Evolutionary conservation across 352 stramenopile species (phyloP), one percentile per base, ranked within the genome.

Genomic region (Phytophthora cajani): DNA sequence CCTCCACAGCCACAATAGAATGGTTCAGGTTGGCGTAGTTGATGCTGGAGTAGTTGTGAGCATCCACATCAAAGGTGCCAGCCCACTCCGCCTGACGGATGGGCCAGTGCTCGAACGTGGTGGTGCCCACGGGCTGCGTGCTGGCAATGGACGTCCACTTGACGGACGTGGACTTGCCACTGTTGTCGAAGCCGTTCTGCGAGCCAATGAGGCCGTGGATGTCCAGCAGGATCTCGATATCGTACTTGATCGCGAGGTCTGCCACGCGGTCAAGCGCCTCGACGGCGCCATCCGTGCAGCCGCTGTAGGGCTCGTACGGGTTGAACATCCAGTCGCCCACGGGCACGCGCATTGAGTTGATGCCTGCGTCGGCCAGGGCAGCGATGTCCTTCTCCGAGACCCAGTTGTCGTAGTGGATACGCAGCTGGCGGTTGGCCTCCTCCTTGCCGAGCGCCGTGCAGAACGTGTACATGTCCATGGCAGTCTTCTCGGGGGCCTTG

Each of bases 101-200:
- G 0, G 92, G 91, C 92, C 92, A 98, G 79, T 98, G 94, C 79
- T 98, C 84, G 75, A 98, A 98, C 27, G 93, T 98, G n/a, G 88
- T 93, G 17, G 93, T 85, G 46, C 85, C 85, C 36, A 93, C 83
- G 12, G 89, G 92, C 54, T 91, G 83, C 50, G 87, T 94, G 60
- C 82, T 91, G 12, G 87, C 87, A 67, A 92, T 81, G 5, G 87
- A 94, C 55, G 87, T 93, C 95, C 95, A 99, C 74, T 97, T 85
- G 69, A 98, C 92, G 2, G 91, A 82, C 40, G 90, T 76, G 27
- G 91, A 83, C 63, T 88, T 85, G 21, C 97, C 97, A 38, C 87
- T 97, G 80, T 99, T 99, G 78, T 99, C 97, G 72, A 98, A 98
- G 27, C 96, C 97, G 79, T 99, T 99, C 82, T 98, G 95, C 40